phyloP scores from a whole-genome alignment of 2,329 filamentous ascomycete species.

The Onygenales sp. region DNA sequence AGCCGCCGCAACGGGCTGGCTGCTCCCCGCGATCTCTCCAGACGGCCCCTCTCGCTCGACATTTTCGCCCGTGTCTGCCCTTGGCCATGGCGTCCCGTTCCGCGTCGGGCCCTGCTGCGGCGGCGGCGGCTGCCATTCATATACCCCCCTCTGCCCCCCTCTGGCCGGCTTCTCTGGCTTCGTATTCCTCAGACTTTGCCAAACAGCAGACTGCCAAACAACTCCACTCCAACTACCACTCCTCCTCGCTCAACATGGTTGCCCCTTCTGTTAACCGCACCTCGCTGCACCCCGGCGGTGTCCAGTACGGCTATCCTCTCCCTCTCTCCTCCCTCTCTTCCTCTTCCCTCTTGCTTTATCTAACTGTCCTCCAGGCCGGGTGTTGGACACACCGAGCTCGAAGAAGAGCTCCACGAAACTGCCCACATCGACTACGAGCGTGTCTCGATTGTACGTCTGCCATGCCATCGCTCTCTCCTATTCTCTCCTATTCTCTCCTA shows the following conservation, averaged over 20 bases:
- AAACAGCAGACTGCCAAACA: slow-evolving; percentile 50
- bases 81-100: slow-evolving; percentile 2
- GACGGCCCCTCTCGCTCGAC: neutral
- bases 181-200: slow-evolving; percentile 47
- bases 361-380: slow-evolving; percentile 51
- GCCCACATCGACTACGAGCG: slow-evolving; percentile 99
- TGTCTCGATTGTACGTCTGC: slow-evolving; percentile 75
- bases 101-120: neutral
- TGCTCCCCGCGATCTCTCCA: neutral
- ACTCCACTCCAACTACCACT: slow-evolving; percentile 48
- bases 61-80: slow-evolving; percentile 1
- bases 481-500: slow-evolving; percentile 3
- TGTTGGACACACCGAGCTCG: slow-evolving; percentile 87
- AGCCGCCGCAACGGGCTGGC: too few relatives aligned
- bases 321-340: slow-evolving; percentile 9
- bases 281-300: slow-evolving; percentile 78
- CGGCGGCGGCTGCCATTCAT: slow-evolving; percentile 27
- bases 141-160: slow-evolving; percentile 32
- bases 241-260: slow-evolving; percentile 48
- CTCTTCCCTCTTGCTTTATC: slow-evolving; percentile 9
- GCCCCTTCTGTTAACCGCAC: slow-evolving; percentile 74
- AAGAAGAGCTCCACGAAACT: slow-evolving; percentile 94
- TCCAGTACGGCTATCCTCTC: slow-evolving; percentile 56
- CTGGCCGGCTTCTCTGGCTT: slow-evolving; percentile 28
- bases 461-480: neutral